Percentiles rank a stretch among this genome's conserved stretches.
Conservation (phyloP, 2,329 filamentous ascomycete species). For the Alternaria dauci region DNA sequence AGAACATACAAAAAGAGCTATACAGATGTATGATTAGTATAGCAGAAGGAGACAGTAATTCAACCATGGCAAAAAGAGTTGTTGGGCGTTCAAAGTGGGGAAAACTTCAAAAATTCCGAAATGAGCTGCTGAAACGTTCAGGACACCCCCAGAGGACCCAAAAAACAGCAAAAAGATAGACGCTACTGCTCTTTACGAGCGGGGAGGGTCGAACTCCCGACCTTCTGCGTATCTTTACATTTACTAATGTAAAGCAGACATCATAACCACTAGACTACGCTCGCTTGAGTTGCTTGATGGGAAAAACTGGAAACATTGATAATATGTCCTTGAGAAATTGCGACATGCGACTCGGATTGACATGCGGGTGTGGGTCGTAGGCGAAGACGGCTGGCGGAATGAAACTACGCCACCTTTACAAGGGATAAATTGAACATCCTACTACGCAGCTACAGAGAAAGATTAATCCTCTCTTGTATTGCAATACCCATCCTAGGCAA, state of each 20-base stretch:
- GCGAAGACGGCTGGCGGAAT: neutral
- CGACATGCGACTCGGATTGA: too few species aligned
- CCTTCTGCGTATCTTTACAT: constrained; percentile 46
- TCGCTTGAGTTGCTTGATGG: constrained; percentile 13
- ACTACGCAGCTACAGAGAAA: too few species aligned
- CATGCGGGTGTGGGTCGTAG: neutral
- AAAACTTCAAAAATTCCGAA: neutral
- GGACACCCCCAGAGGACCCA: neutral
- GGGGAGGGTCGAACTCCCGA: constrained; percentile 51
- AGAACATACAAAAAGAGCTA: neutral
- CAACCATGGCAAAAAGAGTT: neutral
- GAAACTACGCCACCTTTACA: too few species aligned
- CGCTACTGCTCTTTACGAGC: constrained; percentile 31
- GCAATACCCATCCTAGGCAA: too few species aligned
- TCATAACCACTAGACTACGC: constrained; percentile 48
- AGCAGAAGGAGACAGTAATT: neutral
- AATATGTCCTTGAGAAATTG: too few species aligned
- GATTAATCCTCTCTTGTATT: too few species aligned
- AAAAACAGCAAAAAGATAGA: constrained; percentile 31
- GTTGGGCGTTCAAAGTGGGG: neutral
- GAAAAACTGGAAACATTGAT: neutral
- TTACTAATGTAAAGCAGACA: constrained; percentile 49
- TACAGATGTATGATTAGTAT: neutral
- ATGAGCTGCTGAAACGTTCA: neutral
- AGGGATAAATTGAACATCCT: too few species aligned